Evolutionary conservation across 495 filamentous ascomycete species (phyloP), one percentile per base, ranked within the genome.

Genomic region (Trichoderma parareesei): DNA sequence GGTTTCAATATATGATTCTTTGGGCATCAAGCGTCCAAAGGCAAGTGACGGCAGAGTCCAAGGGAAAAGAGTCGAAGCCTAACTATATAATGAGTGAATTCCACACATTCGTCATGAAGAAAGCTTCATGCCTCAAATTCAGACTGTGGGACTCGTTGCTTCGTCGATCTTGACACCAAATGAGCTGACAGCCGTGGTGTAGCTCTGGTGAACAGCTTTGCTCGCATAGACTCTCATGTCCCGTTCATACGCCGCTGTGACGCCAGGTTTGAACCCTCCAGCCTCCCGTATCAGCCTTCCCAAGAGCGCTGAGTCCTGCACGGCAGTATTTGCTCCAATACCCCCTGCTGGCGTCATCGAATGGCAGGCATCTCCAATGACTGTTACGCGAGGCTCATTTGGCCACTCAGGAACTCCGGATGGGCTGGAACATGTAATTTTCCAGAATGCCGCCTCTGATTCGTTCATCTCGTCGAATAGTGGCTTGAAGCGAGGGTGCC

Each of bases 341-440:
- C 84, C 84, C 0, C 81, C 83, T 0, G 84, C 84, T 5, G 85
- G 85, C 5, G 85, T 85, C 84, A 86, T 87, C 14, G 76, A 76
- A 69, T 88, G 85, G 35, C 75, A 82, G 0, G 85, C 83, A 66
- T 88, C 84, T 1, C 85, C 85, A 14, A 87, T 80, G 8, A 87
- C 72, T 0, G 85, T 86, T n/a, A 87, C 83, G 8, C 81, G 75
- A 3, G 73, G 70, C 41, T 82, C 74, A 55, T 81, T 82, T 7
- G 61, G 48, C 81, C 81, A 85, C 64, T 80, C 77, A 0, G 76
- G 78, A 10, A 83, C 80, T 6, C 80, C 80, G 10, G 67, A 68
- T 33, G 81, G 82, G 11, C 72, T 77, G 16, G 81, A 82, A 68
- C 79, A 82, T n/a, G 79, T 82, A 60, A 84, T 81, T 66, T 83